Conservation (phyloP, 257 asterid genomes). For the Capsicum rhomboideum region DNA sequence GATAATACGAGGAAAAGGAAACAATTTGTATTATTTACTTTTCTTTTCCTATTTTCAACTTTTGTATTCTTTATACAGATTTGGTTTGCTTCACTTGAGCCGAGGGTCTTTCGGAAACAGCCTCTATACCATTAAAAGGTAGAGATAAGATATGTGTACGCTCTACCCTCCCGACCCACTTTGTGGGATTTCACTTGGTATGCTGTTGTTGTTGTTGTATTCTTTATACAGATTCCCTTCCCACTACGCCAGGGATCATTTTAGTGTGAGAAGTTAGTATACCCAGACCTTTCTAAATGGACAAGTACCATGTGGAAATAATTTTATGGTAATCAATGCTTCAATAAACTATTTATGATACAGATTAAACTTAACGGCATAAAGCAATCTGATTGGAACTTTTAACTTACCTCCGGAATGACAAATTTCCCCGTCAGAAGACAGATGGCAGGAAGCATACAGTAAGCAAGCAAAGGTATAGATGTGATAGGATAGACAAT, state of each 20-base stretch:
- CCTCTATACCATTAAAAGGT: too few relatives aligned
- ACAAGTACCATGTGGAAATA: background rate
- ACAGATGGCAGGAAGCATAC: conserved; percentile 84
- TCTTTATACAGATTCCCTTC: background rate
- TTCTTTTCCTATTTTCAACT: background rate
- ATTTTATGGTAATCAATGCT: background rate
- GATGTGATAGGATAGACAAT: conserved; percentile 86
- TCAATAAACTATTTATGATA: background rate
- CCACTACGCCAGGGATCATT: background rate
- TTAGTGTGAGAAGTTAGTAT: background rate
- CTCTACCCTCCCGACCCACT: too few relatives aligned
- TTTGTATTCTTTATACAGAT: background rate
- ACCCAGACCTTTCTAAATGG: background rate
- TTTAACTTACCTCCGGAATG: conserved; percentile 56
- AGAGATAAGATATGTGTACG: too few relatives aligned
- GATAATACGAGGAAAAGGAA: background rate
- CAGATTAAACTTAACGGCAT: background rate
- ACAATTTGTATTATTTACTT: background rate
- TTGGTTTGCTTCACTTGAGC: too few relatives aligned
- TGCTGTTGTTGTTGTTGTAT: too few relatives aligned
- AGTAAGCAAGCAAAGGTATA: conserved; percentile 70
- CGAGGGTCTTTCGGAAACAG: too few relatives aligned
- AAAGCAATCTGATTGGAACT: background rate
- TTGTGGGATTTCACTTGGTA: too few relatives aligned
- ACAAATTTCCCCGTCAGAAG: conserved; percentile 80